Evolutionary conservation across 2,329 filamentous ascomycete genomes (phyloP).

Genomic region (Metarhizium robertsii): DNA sequence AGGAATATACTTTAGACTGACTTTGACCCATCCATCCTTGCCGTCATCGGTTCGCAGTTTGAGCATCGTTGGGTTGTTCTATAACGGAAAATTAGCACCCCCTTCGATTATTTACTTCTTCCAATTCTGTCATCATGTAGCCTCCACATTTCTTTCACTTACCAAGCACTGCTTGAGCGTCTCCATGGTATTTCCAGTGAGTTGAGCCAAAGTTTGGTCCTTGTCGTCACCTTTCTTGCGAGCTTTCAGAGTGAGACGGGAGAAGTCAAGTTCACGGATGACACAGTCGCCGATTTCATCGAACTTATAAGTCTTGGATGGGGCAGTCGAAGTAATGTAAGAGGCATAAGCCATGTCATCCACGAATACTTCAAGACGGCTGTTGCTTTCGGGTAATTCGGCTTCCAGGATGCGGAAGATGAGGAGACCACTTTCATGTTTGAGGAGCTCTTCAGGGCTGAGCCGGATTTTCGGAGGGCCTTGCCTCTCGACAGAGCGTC

Average conservation of each 20-base stretch:
- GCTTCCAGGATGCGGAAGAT: slow-evolving; percentile 93
- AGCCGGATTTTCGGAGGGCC: slow-evolving; percentile 69
- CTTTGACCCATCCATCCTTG: slow-evolving; percentile 67
- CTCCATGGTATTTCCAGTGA: slow-evolving; percentile 76
- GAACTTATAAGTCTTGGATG: slow-evolving; percentile 60
- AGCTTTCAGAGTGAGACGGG: slow-evolving; percentile 78
- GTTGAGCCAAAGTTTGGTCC: slow-evolving; percentile 68
- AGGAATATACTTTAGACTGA: slow-evolving; percentile 91
- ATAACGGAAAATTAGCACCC: neutral
- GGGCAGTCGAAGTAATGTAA: slow-evolving; percentile 71
- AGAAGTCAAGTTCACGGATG: slow-evolving; percentile 95
- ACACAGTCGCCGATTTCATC: slow-evolving; percentile 94
- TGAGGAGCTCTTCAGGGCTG: slow-evolving; percentile 67
- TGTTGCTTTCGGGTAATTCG: slow-evolving; percentile 67
- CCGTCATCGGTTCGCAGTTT: slow-evolving; percentile 72
- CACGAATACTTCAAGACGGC: slow-evolving; percentile 78
- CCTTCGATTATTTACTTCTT: neutral
- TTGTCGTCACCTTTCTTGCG: slow-evolving; percentile 71
- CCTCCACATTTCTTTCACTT: slow-evolving; percentile 24
- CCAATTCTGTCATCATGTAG: neutral
- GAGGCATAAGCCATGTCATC: slow-evolving; percentile 92
- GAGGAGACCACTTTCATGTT: slow-evolving; percentile 83
- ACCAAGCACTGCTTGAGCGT: slow-evolving; percentile 82
- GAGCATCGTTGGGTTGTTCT: slow-evolving; percentile 85
- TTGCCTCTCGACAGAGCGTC: slow-evolving; percentile 30